Percentiles rank a stretch among this genome's conserved stretches.
Evolutionary conservation across 169 alveolate genomes (phyloP).

Genomic region (Plasmodium cynomolgi): DNA sequence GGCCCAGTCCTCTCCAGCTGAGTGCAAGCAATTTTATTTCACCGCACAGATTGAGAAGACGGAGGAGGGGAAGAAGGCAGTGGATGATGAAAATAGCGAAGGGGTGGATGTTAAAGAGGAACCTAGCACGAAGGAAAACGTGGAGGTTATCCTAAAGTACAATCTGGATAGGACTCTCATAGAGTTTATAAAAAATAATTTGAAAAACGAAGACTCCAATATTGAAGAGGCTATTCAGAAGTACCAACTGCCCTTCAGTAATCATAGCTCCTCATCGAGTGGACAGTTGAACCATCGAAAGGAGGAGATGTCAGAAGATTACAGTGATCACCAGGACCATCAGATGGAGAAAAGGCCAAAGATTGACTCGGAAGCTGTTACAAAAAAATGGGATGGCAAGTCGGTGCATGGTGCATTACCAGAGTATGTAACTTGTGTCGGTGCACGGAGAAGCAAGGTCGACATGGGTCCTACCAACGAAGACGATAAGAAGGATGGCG

Average conservation of each 20-base stretch:
- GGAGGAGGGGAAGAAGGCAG: not conserved
- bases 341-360: conserved; percentile 56
- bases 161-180: not conserved
- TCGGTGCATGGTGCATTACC: not conserved
- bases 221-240: conserved; percentile 12
- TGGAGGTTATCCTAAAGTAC: conserved; percentile 4
- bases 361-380: not conserved
- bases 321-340: not conserved
- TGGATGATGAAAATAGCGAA: not conserved
- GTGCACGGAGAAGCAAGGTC: not conserved
- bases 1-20: not conserved
- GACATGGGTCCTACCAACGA: not conserved
- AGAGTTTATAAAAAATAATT: conserved; percentile 42
- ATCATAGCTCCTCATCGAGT: not conserved
- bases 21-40: conserved; percentile 9
- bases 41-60: conserved; percentile 19
- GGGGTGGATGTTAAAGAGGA: not conserved
- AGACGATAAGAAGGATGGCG: not conserved
- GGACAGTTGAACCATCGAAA: not conserved
- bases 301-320: not conserved
- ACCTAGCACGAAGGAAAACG: not conserved
- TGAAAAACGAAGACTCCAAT: not conserved
- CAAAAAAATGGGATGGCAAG: not conserved
- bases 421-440: not conserved
- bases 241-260: not conserved